Base-by-base conservation (phyloP, 2,329 filamentous ascomycete species). In the Tolypocladium tundrense region DNA sequence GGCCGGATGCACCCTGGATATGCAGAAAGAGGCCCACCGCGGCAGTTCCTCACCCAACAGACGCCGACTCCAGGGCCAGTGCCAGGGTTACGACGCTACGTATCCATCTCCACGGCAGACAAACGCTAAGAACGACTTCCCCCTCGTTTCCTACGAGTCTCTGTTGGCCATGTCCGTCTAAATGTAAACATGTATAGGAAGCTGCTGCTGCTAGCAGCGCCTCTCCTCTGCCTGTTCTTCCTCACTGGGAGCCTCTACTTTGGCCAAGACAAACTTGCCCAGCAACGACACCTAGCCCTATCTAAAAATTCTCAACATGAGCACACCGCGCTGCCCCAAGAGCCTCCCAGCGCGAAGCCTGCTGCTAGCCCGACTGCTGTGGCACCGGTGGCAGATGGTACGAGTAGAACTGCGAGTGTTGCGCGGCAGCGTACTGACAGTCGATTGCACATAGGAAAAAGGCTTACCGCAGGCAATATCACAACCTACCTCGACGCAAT, bases 401-500 rank as follows among this genome's bases (percentile, higher is more conserved):
- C 37, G 37, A 14, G 35, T 37, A 31, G 35, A 37, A 11, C 41
- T 16, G 37, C 14, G 10, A 16, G 3, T 27, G 24, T 50, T 35
- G 40, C n/a, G 11, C 8, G 8, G 37, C 6, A 57, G 10, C 19
- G 39, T 50, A 21, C 40, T 42, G 37, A 40, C 51, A n/a, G 8
- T 52, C 31, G 24, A 21, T 31, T 35, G n/a, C 42, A 35, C 16
- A 31, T 35, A 48, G 43, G n/a, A 13, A 48, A 9, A 31, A 37
- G 59, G 21, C 51, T 62, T 3, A 37, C 58, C 4, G 33, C 61
- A 19, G 33, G 5, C 33, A 57, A 58, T 24, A 59, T 64, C 10
- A 57, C 41, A 16, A 16, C 58, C 19, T 70, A 70, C 53, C 51
- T 67, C 31, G 53, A 65, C 13, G 64, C 68, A 2, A 69, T 70